Conservation (phyloP, 148 eudicot genomes). For the Chenopodium berlandieri region DNA sequence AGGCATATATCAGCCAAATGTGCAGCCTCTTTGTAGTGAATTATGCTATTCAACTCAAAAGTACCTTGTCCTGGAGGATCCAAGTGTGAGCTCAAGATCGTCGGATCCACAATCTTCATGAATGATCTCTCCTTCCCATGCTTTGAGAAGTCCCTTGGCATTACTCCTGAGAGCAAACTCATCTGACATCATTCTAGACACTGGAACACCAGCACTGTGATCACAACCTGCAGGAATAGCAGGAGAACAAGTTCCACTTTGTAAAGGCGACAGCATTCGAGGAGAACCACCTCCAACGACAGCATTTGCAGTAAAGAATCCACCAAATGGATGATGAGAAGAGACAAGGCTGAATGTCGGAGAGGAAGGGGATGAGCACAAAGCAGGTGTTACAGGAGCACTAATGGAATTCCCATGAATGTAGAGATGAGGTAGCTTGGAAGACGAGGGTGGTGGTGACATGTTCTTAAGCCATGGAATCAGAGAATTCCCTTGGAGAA, state of each 20-base stretch:
- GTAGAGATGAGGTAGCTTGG: slow-evolving; percentile 41
- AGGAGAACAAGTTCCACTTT: slow-evolving; percentile 84
- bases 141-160: slow-evolving; percentile 48
- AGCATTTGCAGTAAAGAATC: slow-evolving; percentile 2
- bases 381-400: slow-evolving; percentile 81
- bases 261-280: slow-evolving; percentile 62
- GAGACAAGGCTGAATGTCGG: slow-evolving; percentile 70
- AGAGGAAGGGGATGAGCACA: slow-evolving; percentile 61
- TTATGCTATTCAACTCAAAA: neutral
- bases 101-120: slow-evolving; percentile 57
- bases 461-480: slow-evolving; percentile 80
- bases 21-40: neutral
- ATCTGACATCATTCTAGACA: slow-evolving; percentile 43
- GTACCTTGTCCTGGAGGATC: slow-evolving; percentile 59
- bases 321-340: slow-evolving; percentile 52
- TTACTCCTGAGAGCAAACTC: slow-evolving; percentile 69
- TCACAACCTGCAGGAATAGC: slow-evolving; percentile 53
- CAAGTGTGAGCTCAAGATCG: slow-evolving; percentile 82
- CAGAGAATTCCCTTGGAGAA: slow-evolving; percentile 50
- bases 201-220: slow-evolving; percentile 48
- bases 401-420: slow-evolving; percentile 57
- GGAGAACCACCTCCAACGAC: slow-evolving; percentile 31
- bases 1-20: neutral
- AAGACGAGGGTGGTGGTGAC: slow-evolving; percentile 51
- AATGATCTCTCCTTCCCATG: slow-evolving; percentile 85